Percentiles rank a stretch among this genome's conserved stretches.
These are phyloP conservation scores for Nemania sp. DNA, from an alignment of 2,329 filamentous ascomycete genomes.

Conservation along the genomic window DNA sequence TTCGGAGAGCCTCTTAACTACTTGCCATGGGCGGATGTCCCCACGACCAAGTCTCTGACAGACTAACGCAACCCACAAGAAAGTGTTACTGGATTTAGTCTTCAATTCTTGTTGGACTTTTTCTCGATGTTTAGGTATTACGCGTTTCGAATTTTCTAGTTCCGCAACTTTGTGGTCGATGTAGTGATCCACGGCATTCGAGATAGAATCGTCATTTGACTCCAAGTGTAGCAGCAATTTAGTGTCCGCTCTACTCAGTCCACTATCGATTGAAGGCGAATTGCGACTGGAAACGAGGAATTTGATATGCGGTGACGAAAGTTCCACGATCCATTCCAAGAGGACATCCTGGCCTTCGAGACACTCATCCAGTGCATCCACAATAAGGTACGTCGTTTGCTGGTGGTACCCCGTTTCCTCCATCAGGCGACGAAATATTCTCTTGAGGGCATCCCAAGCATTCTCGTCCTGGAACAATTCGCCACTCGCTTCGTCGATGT, in stretches of 20 bases:
- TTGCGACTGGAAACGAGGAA: constrained; percentile 52
- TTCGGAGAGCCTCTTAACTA: background rate
- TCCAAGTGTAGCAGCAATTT: constrained; percentile 42
- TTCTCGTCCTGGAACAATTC: constrained; percentile 45
- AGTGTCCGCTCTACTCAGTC: constrained; percentile 28
- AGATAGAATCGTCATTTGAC: constrained; percentile 43
- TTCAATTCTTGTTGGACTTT: background rate
- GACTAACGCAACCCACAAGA: constrained; percentile 51
- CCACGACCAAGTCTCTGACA: constrained; percentile 38
- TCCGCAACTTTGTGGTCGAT: constrained; percentile 42
- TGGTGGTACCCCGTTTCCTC: constrained; percentile 44
- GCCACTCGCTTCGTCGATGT: constrained; percentile 22
- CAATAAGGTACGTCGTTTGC: constrained; percentile 42
- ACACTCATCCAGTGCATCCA: constrained; percentile 57
- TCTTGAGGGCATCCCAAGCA: constrained; percentile 44
- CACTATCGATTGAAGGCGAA: constrained; percentile 42
- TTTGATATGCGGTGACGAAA: constrained; percentile 39
- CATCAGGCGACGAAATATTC: constrained; percentile 41
- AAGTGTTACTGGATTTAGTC: constrained; percentile 46
- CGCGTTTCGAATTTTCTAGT: background rate
- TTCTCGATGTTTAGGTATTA: background rate
- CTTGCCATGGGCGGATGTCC: constrained; percentile 21
- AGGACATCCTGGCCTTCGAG: background rate
- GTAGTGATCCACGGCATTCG: constrained; percentile 44
- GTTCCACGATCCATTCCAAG: constrained; percentile 24